These are phyloP conservation scores for Porcisia deanei DNA, from an alignment of 208 protist genomes.

Conservation along the genomic window DNA sequence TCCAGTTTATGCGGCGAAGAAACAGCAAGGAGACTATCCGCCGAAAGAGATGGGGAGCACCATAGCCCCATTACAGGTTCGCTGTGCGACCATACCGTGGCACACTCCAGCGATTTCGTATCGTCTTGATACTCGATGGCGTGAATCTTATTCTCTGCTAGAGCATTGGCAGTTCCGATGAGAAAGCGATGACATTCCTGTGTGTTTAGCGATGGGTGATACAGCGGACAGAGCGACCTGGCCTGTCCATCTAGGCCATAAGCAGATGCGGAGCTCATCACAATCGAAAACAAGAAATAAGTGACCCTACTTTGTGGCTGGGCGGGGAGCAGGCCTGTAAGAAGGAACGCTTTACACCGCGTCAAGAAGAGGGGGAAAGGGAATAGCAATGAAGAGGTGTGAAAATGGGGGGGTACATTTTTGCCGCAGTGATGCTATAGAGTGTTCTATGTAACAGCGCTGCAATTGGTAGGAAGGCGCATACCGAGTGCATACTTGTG, in stretches of 20 bases:
- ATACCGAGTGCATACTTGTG: not conserved
- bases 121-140: conserved; percentile 77
- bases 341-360: not conserved
- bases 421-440: not conserved
- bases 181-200: conserved; percentile 67
- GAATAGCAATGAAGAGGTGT: not conserved
- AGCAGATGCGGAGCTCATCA: conserved; percentile 43
- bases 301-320: not conserved
- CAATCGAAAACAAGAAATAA: not conserved
- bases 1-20: conserved; percentile 18
- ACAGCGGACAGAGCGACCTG: conserved; percentile 54
- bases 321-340: not conserved
- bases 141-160: conserved; percentile 71
- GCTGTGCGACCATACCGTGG: conserved; percentile 57
- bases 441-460: not conserved
- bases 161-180: conserved; percentile 56
- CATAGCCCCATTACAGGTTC: conserved; percentile 64
- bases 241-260: conserved; percentile 72
- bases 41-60: conserved; percentile 58
- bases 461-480: not conserved
- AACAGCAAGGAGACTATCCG: conserved; percentile 49
- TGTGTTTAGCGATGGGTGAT: conserved; percentile 39
- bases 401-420: not conserved
- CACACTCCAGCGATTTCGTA: conserved; percentile 59
- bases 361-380: not conserved